Evolutionary conservation across 257 asterid species (phyloP), one percentile per base, ranked within the genome.

Genomic region (Solanum phureja): DNA sequence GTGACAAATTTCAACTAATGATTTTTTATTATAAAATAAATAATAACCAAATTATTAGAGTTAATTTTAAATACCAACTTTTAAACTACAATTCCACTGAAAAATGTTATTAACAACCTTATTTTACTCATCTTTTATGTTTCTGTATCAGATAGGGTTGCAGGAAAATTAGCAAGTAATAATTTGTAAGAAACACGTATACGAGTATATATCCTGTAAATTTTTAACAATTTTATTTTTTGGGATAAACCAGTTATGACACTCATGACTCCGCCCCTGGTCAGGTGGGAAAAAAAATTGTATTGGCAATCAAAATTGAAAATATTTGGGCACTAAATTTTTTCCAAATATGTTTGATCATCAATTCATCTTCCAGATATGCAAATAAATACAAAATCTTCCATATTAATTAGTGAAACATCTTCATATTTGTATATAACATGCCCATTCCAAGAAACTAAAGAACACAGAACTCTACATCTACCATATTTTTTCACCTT

Each of bases 401-500:
- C 90, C 91, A 21, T 83, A 90, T 89, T 93, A 92, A 93, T 60
- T 91, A 90, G 90, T 76, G 87, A 90, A 16, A 42, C 88, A 89
- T 83, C 86, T 77, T 90, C 86, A 88, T 9, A 2, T 85, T 86
- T 86, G 93, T 92, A 94, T 87, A 92, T 76, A 92, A 85, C 86
- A 87, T 29, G 40, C 33, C 33, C 87, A 84, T 79, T 88, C 88
- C 74, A 62, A 89, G 79, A 52, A 24, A 85, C 69, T 56, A 87
- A 34, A 71, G 27, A 19, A 5, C 24, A 46, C 56, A 44, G 3
- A 83, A 75, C 42, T n/a, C 12, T n/a, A 84, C 33, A 66, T 60
- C 60, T 73, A 49, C 89, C 87, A 31, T 83, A 72, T 10, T 24
- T 24, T 58, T 29, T 58, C 42, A 38, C 60, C 31, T 89, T n/a